Conservation (phyloP, 2,329 filamentous ascomycete species). For the Aspergillus caelatus region DNA sequence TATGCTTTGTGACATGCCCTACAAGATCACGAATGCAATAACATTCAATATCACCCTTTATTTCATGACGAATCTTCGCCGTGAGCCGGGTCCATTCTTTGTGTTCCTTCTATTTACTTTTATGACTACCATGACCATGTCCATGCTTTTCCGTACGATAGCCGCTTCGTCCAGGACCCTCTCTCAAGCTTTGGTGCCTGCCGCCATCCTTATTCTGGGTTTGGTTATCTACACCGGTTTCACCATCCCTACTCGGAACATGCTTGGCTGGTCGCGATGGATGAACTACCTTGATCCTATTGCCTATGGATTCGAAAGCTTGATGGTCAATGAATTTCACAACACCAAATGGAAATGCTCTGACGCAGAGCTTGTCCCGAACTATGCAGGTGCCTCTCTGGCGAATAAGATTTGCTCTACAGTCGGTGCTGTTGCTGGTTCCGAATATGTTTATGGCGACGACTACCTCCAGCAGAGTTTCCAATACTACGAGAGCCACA, state of each 20-base stretch:
- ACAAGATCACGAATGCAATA: slow-evolving; percentile 71
- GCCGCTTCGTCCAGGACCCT: slow-evolving; percentile 70
- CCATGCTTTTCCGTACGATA: slow-evolving; percentile 79
- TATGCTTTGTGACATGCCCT: slow-evolving; percentile 56
- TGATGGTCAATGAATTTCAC: slow-evolving; percentile 83
- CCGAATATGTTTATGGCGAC: slow-evolving; percentile 56
- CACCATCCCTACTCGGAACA: slow-evolving; percentile 52
- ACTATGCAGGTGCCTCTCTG: slow-evolving; percentile 37
- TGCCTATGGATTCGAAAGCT: slow-evolving; percentile 74
- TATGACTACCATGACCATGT: slow-evolving; percentile 72
- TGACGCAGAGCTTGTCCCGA: slow-evolving; percentile 35
- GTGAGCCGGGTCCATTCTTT: slow-evolving; percentile 76
- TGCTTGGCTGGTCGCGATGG: slow-evolving; percentile 78
- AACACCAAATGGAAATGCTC: slow-evolving; percentile 59
- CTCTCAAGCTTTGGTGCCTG: slow-evolving; percentile 57
- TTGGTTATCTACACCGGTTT: slow-evolving; percentile 51
- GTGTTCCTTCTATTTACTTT: slow-evolving; percentile 79
- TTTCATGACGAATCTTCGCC: slow-evolving; percentile 79
- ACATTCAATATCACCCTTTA: slow-evolving; percentile 78
- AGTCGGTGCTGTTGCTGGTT: slow-evolving; percentile 60
- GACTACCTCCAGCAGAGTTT: slow-evolving; percentile 58
- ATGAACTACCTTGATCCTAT: slow-evolving; percentile 77
- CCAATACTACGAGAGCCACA: slow-evolving; percentile 60
- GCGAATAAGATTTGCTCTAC: slow-evolving; percentile 56
- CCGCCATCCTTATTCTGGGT: slow-evolving; percentile 47